These are phyloP conservation scores for Pythium guiyangense DNA, from an alignment of 352 stramenopile genomes.

Conservation along the genomic window DNA sequence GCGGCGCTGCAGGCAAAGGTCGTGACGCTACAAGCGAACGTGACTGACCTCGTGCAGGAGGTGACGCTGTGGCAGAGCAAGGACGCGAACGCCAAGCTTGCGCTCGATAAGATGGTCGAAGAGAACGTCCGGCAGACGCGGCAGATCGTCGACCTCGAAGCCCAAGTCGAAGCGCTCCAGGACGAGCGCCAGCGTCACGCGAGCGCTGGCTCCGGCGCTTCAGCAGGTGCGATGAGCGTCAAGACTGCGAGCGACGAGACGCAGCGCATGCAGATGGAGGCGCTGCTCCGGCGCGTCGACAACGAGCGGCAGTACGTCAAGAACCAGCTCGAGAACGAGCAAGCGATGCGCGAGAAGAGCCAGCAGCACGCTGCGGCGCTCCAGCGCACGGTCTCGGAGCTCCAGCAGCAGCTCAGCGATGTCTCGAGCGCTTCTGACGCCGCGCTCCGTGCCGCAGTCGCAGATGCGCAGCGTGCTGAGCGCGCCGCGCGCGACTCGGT, in stretches of 20 bases:
- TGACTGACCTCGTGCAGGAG: slow-evolving; percentile 74
- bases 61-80: slow-evolving; percentile 57
- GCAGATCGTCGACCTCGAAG: slow-evolving; percentile 64
- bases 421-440: slow-evolving; percentile 29
- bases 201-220: neutral
- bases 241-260: slow-evolving; percentile 77
- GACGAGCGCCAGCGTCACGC: slow-evolving; percentile 43
- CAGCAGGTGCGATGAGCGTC: slow-evolving; percentile 26
- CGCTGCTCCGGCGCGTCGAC: slow-evolving; percentile 60
- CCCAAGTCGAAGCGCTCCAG: slow-evolving; percentile 46
- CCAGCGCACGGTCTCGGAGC: slow-evolving; percentile 34
- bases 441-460: slow-evolving; percentile 28
- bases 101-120: slow-evolving; percentile 70
- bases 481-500: slow-evolving; percentile 32
- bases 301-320: slow-evolving; percentile 84
- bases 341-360: slow-evolving; percentile 38
- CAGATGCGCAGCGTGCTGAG: slow-evolving; percentile 29
- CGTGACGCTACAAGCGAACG: slow-evolving; percentile 61
- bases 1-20: slow-evolving; percentile 55
- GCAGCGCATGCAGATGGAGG: slow-evolving; percentile 74
- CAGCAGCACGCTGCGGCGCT: slow-evolving; percentile 36
- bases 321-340: slow-evolving; percentile 58
- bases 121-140: slow-evolving; percentile 60
- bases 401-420: slow-evolving; percentile 34
- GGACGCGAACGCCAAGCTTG: slow-evolving; percentile 58